These are phyloP conservation scores for Penicillium digitatum DNA, from an alignment of 2,329 filamentous ascomycete species.

Conservation along the genomic window DNA sequence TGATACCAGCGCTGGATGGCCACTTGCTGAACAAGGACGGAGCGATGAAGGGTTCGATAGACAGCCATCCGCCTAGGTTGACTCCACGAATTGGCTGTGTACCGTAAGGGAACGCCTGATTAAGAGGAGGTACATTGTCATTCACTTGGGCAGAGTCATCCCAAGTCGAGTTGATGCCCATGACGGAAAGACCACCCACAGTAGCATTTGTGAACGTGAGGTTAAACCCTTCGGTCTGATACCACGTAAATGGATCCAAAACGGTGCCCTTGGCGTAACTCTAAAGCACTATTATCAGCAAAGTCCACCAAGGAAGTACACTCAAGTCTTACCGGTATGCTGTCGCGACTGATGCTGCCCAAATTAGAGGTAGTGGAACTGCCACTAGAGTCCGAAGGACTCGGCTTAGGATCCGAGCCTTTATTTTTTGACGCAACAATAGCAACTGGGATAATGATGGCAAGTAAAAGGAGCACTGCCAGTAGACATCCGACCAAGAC, in stretches of 20 bases:
- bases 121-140: constrained; percentile 70
- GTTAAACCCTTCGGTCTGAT: constrained; percentile 86
- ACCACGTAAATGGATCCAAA: constrained; percentile 88
- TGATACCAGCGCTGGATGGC: constrained; percentile 57
- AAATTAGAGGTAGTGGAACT: constrained; percentile 46
- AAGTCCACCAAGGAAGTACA: neutral
- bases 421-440: constrained; percentile 65
- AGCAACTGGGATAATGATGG: constrained; percentile 65
- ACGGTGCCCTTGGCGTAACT: constrained; percentile 66
- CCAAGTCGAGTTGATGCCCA: constrained; percentile 82
- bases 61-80: constrained; percentile 91
- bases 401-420: constrained; percentile 24
- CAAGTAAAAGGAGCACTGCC: constrained; percentile 53
- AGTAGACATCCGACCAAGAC: constrained; percentile 54
- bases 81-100: constrained; percentile 79
- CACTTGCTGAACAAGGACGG: constrained; percentile 80
- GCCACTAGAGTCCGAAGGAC: constrained; percentile 22
- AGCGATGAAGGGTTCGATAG: constrained; percentile 90
- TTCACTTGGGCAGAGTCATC: constrained; percentile 79
- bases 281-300: constrained; percentile 19
- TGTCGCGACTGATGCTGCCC: constrained; percentile 51
- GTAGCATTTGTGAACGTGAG: constrained; percentile 83
- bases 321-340: constrained; percentile 52
- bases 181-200: constrained; percentile 82
- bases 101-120: constrained; percentile 74